Base-by-base conservation (phyloP, 2,329 filamentous ascomycete species). In the Fusarium floridanum region DNA sequence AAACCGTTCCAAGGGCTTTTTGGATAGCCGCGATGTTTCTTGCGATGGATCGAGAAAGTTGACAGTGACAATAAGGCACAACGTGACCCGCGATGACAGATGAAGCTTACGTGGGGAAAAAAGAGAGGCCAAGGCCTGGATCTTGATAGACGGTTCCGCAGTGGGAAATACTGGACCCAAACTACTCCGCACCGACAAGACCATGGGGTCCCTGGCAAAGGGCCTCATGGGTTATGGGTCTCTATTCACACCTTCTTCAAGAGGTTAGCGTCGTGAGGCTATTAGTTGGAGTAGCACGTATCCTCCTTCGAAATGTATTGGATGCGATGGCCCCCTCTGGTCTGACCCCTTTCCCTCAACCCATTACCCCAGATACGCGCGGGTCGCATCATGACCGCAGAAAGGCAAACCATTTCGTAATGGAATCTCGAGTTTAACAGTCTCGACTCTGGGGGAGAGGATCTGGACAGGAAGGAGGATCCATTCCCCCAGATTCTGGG, bases 281-380 rank as follows among this genome's bases (percentile, higher is more conserved):
- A 75, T 68, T 74, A 76, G 64, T 75, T 75, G 73, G 73, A 75
- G 73, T 75, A 61, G 67, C 70, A 70, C 62, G 64, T 66, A 56
- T 48, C 71, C 61, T 61, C 43, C 50, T 63, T 70, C 62, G 48
- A 56, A 48, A 39, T 65, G 63, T 55, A 45, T 34, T 71, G 56
- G 64, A 60, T 71, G 32, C 29, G 29, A 29, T 29, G 29, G 9
- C 32, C 73, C 75, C 72, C 20, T 53, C 56, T 43, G 37, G 57
- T 61, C 63, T 37, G 50, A 45, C 50, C 27, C 57, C 48, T 73
- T 45, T 75, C 45, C 22, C 67, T 71, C 70, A 64, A 64, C n/a
- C 34, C 34, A 36, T 36, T 41, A 48, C 55, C 32, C 32, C 55
- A 53, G 24, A 39, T 61, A 20, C 61, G 34, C 48, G 32, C 34